Percentiles rank a stretch among this genome's conserved stretches.
Evolutionary conservation across 331 rosid genomes (phyloP).

Genomic region (Dryas integrifolia): DNA sequence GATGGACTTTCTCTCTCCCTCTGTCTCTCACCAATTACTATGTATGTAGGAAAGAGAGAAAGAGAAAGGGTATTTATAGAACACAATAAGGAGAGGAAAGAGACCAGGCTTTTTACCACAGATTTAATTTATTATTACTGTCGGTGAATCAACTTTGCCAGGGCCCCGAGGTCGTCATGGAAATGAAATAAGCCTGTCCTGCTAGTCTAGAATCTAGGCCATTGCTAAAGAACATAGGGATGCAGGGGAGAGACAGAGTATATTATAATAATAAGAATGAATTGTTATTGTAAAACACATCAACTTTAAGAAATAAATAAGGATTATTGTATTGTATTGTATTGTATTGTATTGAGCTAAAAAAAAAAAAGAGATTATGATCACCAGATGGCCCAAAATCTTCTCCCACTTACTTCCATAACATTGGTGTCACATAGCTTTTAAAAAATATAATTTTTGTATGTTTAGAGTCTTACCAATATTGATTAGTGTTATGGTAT

Average conservation of each 20-base stretch:
- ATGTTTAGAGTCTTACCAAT: too few relatives aligned
- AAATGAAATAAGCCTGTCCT: slow-evolving; percentile 9
- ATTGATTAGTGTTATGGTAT: too few relatives aligned
- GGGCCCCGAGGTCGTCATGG: not conserved
- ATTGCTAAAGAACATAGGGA: not conserved
- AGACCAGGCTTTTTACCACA: not conserved
- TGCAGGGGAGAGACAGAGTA: not conserved
- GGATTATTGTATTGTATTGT: slow-evolving; percentile 4
- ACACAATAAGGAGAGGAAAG: too few relatives aligned
- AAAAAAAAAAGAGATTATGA: not conserved
- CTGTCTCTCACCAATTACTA: too few relatives aligned
- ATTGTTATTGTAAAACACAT: not conserved
- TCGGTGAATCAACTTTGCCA: slow-evolving; percentile 15
- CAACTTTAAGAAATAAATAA: not conserved
- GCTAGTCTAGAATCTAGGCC: slow-evolving; percentile 22
- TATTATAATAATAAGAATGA: not conserved
- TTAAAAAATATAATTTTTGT: too few relatives aligned
- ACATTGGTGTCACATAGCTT: too few relatives aligned
- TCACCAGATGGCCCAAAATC: too few relatives aligned
- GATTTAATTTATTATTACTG: not conserved
- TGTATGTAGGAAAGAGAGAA: not conserved
- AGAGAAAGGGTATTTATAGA: too few relatives aligned
- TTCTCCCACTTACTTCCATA: too few relatives aligned
- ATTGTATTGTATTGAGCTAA: slow-evolving; percentile 7
- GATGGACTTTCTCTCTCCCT: not conserved